Evolutionary conservation across 139 green algal genomes (phyloP).

Genomic region (Chlamydomonas asymmetrica): DNA sequence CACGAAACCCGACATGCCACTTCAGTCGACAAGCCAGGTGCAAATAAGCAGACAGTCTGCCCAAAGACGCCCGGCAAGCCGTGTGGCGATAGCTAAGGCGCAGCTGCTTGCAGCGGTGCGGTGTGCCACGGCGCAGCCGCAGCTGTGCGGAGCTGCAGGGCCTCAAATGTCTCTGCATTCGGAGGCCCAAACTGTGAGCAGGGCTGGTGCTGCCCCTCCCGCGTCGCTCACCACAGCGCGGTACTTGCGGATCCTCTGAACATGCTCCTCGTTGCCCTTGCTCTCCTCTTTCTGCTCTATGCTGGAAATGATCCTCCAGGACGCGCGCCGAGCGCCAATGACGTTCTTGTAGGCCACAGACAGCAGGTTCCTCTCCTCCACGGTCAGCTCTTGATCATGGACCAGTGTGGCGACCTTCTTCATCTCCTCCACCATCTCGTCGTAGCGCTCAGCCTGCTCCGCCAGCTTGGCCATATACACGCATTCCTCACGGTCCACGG

Average conservation of each 20-base stretch:
- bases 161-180: not conserved
- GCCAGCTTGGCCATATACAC: constrained; percentile 87
- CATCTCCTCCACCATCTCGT: constrained; percentile 97
- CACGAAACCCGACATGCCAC: too few relatives aligned
- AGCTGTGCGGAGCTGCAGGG: not conserved
- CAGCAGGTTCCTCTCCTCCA: constrained; percentile 99
- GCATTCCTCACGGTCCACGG: constrained; percentile 31
- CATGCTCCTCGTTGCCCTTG: constrained; percentile 96
- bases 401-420: constrained; percentile 91
- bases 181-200: not conserved
- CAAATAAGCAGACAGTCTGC: too few relatives aligned
- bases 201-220: not conserved
- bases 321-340: constrained; percentile 75
- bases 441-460: constrained; percentile 92
- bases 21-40: too few relatives aligned
- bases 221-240: constrained; percentile 68
- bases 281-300: constrained; percentile 99
- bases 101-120: not conserved
- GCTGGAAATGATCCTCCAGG: constrained; percentile 96
- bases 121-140: not conserved
- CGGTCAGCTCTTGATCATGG: constrained; percentile 91
- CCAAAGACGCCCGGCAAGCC: not conserved
- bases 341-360: constrained; percentile 99
- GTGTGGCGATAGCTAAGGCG: not conserved
- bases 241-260: constrained; percentile 94